Evolutionary conservation across 768 basidiomycete species (phyloP), one percentile per base, ranked within the genome.

Genomic region (Rhizopogon roseolus): DNA sequence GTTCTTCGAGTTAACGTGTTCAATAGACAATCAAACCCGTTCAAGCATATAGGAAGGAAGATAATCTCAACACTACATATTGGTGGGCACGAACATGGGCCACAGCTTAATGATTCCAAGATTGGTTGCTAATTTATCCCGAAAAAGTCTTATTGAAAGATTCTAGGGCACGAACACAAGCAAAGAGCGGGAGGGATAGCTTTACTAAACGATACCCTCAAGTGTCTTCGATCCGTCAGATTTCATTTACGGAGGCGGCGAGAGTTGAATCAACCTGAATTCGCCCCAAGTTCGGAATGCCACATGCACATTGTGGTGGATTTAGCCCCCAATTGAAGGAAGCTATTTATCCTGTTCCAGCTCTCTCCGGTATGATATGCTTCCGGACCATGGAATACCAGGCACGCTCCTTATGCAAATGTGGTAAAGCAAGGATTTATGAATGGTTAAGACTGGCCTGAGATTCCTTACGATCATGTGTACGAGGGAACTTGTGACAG

Each of bases 61-160:
- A 54, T 51, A 36, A 16, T 37, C 53, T 52, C 48, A 52, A 49
- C 49, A 17, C 53, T 19, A 37, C 14, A 38, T 28, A 19, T 37
- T 22, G 17, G 51, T 53, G 32, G 52, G 8, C 36, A 54, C 52
- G 37, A 28, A 7, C 53, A 54, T 54, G 53, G 16, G 22, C 52
- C 41, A 22, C 43, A 48, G 13, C 34, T n/a, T n/a, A 36, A 36
- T 36, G 34, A 36, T 36, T 52, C 61, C 64, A 58, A 62, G 69
- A 49, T 50, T 42, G 61, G 61, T 48, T 17, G 48, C 54, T 59
- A 70, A 68, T 68, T 58, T 68, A 70, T 48, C 67, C 67, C 34
- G 50, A 70, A 66, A 64, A 54, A 67, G 70, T 56, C 38, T 71
- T 65, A 68, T 68, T 64, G 55, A 44, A 37, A 39, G 29, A 38